Evolutionary conservation across 495 filamentous ascomycete genomes (phyloP), one percentile per base, ranked within the genome.

Genomic region (Penicillium desertorum): DNA sequence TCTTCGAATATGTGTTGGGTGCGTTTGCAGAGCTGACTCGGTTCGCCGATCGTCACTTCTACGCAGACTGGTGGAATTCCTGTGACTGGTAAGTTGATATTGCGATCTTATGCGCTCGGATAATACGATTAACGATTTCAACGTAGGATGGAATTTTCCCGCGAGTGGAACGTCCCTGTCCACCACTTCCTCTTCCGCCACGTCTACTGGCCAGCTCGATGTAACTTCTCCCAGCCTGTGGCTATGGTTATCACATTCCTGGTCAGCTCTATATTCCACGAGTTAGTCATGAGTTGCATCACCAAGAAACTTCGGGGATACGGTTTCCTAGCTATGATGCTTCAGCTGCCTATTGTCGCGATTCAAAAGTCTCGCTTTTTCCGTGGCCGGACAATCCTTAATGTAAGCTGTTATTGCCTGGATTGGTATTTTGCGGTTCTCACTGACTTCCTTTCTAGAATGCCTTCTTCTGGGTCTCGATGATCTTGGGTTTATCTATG

Each of bases 141-240:
- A 22, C 36, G 3, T 23, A 80, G 92, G 92, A 86, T 98, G 56
- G 94, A 98, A 71, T 98, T 98, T 73, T 92, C 88, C 19, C 82
- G 94, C 54, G 92, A 98, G 76, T 98, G 94, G 94, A 98, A 98
- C 69, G 86, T 96, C 43, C 94, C 94, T 46, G 94, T 98, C n/a
- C 95, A 98, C 77, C 88, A 92, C 68, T 98, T 97, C 78, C 86
- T 98, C 61, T 85, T 94, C 9, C 84, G 94, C 12, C 94, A 98
- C 71, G 94, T 98, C 61, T 98, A 98, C 74, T 86, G 81, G 50
- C 90, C 90, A 3, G 86, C 87, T 30, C 79, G 88, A 32, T 80
- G 82, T 12, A 82, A 88, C 63, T 86, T 94, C 62, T 90, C 88
- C 43, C 81, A 89, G 30, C 83, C 86, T 2, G 79, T 89, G 44